Evolutionary conservation across 495 filamentous ascomycete genomes (phyloP).

Genomic region (Apiosordaria backusii): DNA sequence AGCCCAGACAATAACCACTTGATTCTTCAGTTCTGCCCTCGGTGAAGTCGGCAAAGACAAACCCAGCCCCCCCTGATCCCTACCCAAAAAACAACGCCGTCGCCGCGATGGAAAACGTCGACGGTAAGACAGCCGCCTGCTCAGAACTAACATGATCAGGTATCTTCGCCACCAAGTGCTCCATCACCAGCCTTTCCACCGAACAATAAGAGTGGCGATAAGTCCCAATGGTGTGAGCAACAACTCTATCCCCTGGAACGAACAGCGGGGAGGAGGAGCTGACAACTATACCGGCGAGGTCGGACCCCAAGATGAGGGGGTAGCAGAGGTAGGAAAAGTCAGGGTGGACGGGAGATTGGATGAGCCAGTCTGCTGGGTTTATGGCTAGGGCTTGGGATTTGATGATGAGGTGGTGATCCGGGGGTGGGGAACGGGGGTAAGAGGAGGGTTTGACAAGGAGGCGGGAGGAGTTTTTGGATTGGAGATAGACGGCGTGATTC

Average conservation of each 20-base stretch:
- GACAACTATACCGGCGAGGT: conserved; percentile 51
- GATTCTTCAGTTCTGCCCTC: conserved; percentile 28
- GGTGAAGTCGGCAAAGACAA: conserved; percentile 22
- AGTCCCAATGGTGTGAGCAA: conserved; percentile 27
- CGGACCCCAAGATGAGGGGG: conserved; percentile 49
- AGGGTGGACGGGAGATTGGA: conserved; percentile 33
- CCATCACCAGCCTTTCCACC: conserved; percentile 16
- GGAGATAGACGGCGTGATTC: conserved; percentile 15
- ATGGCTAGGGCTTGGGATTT: conserved; percentile 37
- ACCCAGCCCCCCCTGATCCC: conserved; percentile 27
- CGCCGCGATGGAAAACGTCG: conserved; percentile 47
- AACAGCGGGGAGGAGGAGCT: conserved; percentile 42
- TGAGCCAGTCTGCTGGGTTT: conserved; percentile 46
- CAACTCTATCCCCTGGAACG: conserved; percentile 39
- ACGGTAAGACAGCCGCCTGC: conserved; percentile 46
- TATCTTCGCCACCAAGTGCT: conserved; percentile 32
- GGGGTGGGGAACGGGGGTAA: conserved; percentile 16
- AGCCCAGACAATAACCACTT: conserved; percentile 56
- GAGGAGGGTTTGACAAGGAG: conserved; percentile 34
- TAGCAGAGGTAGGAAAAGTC: conserved; percentile 36
- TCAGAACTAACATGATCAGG: conserved; percentile 43
- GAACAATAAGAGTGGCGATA: conserved; percentile 17
- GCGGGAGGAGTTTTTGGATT: neutral
- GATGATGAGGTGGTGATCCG: conserved; percentile 29
- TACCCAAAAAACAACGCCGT: conserved; percentile 16